Evolutionary conservation across 2,329 filamentous ascomycete species (phyloP), one percentile per base, ranked within the genome.

Genomic region (Fusarium subtropicale): DNA sequence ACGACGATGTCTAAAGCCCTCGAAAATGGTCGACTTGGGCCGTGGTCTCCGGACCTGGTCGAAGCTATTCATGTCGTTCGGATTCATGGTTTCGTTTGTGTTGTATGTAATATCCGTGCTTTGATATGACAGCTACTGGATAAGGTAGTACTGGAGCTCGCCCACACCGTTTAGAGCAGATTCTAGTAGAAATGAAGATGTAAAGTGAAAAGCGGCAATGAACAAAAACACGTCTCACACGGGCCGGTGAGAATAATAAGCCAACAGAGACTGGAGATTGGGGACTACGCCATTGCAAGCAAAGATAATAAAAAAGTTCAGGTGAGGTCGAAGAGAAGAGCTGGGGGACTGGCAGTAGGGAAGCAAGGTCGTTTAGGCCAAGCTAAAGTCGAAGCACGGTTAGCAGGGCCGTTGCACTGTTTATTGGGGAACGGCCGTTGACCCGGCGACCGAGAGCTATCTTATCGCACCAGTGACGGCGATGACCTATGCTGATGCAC

Each of bases 1-100:
- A 58, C 82, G 82, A 59, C 84, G 81, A 63, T 84, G 80, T 55
- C 86, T 83, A 68, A 87, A 81, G 11, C 82, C 83, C 62, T 80
- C 82, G 51, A 87, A 74, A 39, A 86, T 83, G 20, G 81, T 85
- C 3, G 84, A 84, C 74, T 83, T 86, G 61, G 82, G 79, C 44
- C 83, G 77, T 53, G 83, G 80, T 66, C 83, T 81, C 48, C 67
- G 68, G 48, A 64, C 59, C 39, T 64, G 61, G 28, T 75, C 72
- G 53, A 73, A 69, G 50, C 55, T 59, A 47, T 61, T 63, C 10
- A 42, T 30, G 38, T 64, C 67, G 41, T 34, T 55, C 26, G 61
- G 33, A 42, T 60, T 65, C 68, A 70, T 64, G 45, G n/a, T 59
- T 26, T 48, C 28, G 51, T 52, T 52, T 26, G 57, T 34, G 22